These are phyloP conservation scores for Alternaria tenuissima DNA, from an alignment of 2,329 filamentous ascomycete species.

Conservation along the genomic window DNA sequence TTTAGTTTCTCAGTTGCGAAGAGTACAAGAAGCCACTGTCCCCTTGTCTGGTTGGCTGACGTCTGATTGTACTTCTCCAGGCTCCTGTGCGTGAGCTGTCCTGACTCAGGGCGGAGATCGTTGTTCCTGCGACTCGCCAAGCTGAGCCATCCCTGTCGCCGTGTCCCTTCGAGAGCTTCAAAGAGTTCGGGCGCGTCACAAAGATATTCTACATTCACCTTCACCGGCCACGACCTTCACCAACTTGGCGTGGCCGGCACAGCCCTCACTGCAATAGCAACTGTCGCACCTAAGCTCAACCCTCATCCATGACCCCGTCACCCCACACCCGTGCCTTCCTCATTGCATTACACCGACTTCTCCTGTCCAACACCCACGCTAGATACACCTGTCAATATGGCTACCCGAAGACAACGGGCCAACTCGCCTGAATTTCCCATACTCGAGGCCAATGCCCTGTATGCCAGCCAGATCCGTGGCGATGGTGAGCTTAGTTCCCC, in stretches of 20 bases:
- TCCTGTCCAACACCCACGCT: constrained; percentile 42
- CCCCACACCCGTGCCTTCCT: constrained; percentile 37
- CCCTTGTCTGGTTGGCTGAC: constrained; percentile 13
- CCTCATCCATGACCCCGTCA: constrained; percentile 39
- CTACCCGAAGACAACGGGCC: constrained; percentile 40
- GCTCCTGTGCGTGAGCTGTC: constrained; percentile 10
- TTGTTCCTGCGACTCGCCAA: constrained; percentile 31
- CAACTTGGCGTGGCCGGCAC: constrained; percentile 36
- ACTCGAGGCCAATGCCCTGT: constrained; percentile 65
- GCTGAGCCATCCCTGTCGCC: constrained; percentile 21
- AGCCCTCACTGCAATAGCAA: constrained; percentile 18
- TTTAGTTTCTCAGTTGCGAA: constrained; percentile 1
- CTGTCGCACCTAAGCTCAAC: constrained; percentile 14
- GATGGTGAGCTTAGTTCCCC: constrained; percentile 63
- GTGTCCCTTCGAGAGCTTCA: constrained; percentile 37
- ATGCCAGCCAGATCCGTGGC: constrained; percentile 66
- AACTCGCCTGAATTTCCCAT: constrained; percentile 61
- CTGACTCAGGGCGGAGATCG: constrained; percentile 25
- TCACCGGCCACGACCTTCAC: constrained; percentile 36
- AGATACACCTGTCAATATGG: constrained; percentile 41
- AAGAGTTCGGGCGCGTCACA: constrained; percentile 34
- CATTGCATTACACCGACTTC: constrained; percentile 36
- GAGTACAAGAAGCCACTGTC: constrained; percentile 8
- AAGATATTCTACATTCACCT: constrained; percentile 34
- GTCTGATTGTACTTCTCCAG: constrained; percentile 8